These are phyloP conservation scores for Penicillium polonicum DNA, from an alignment of 2,329 filamentous ascomycete species.

Conservation along the genomic window DNA sequence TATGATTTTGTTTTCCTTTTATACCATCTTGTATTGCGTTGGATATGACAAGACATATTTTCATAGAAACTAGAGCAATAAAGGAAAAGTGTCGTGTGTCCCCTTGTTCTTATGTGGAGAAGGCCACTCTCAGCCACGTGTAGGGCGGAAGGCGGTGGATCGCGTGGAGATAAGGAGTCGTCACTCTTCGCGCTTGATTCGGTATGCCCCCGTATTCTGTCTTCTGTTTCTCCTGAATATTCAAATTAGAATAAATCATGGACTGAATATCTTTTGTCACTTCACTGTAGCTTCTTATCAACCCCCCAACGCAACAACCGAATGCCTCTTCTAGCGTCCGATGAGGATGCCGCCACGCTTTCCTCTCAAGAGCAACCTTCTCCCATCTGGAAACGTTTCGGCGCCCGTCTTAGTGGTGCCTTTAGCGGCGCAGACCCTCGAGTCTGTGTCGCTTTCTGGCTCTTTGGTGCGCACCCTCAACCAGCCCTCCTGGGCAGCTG, in stretches of 20 bases:
- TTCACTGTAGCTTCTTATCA: constrained; percentile 3
- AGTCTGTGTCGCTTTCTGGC: constrained; percentile 82
- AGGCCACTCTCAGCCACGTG: neutral
- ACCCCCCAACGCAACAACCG: constrained; percentile 12
- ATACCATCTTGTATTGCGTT: constrained; percentile 23
- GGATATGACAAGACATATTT: constrained; percentile 5
- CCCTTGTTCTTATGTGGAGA: neutral
- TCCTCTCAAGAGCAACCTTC: constrained; percentile 51
- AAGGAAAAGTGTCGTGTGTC: constrained; percentile 7
- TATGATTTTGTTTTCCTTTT: constrained; percentile 15
- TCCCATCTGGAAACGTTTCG: constrained; percentile 73
- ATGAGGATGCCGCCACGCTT: constrained; percentile 37
- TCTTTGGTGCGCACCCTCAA: constrained; percentile 67
- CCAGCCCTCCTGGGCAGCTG: constrained; percentile 13
- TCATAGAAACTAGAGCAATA: constrained; percentile 12
- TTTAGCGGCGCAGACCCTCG: constrained; percentile 68
- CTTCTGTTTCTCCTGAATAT: neutral
- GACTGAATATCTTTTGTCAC: neutral
- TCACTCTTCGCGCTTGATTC: constrained; percentile 9
- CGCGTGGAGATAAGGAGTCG: constrained; percentile 6
- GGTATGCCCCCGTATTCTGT: neutral
- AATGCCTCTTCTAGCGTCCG: constrained; percentile 27
- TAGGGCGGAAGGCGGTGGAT: constrained; percentile 8
- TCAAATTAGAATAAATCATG: neutral
- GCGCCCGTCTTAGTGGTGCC: constrained; percentile 61